These are phyloP conservation scores for Tylopilus cervinicoccineus DNA, from an alignment of 768 basidiomycete species.

Conservation along the genomic window DNA sequence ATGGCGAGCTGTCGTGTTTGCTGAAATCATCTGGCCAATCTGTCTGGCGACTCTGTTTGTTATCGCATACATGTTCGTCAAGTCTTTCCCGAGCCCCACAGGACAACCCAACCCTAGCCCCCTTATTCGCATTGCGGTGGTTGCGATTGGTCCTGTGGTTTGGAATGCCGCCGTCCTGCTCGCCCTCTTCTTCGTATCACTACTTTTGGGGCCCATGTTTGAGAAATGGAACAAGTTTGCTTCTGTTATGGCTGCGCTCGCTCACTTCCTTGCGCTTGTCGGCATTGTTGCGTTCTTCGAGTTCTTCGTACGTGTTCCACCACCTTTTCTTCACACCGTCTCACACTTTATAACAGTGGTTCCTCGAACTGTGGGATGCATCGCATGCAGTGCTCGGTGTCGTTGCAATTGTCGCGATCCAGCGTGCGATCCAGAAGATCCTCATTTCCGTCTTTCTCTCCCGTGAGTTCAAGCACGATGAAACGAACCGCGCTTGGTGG, in stretches of 20 bases:
- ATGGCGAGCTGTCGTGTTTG: constrained; percentile 79
- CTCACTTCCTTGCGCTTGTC: constrained; percentile 77
- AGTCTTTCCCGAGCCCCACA: constrained; percentile 71
- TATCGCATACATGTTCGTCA: constrained; percentile 88
- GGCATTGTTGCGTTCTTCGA: constrained; percentile 91
- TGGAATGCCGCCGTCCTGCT: constrained; percentile 92
- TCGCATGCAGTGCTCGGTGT: constrained; percentile 94
- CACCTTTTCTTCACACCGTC: constrained; percentile 30
- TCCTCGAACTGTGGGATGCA: constrained; percentile 94
- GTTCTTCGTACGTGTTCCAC: constrained; percentile 70
- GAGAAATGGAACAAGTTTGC: constrained; percentile 84
- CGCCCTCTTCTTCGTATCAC: constrained; percentile 83
- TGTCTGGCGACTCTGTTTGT: constrained; percentile 73
- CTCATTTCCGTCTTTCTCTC: constrained; percentile 92
- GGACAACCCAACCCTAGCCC: constrained; percentile 75
- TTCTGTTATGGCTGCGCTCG: constrained; percentile 87
- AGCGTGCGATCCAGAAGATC: constrained; percentile 91
- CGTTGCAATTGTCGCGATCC: constrained; percentile 84
- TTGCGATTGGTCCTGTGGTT: constrained; percentile 89
- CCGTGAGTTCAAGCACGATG: constrained; percentile 97
- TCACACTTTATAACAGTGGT: constrained; percentile 58
- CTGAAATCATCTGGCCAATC: constrained; percentile 81
- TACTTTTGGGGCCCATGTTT: constrained; percentile 90
- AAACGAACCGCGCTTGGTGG: constrained; percentile 99
- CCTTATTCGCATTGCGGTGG: constrained; percentile 82